phyloP scores from a whole-genome alignment of 2,329 filamentous ascomycete genomes.

The Nemania abortiva region DNA sequence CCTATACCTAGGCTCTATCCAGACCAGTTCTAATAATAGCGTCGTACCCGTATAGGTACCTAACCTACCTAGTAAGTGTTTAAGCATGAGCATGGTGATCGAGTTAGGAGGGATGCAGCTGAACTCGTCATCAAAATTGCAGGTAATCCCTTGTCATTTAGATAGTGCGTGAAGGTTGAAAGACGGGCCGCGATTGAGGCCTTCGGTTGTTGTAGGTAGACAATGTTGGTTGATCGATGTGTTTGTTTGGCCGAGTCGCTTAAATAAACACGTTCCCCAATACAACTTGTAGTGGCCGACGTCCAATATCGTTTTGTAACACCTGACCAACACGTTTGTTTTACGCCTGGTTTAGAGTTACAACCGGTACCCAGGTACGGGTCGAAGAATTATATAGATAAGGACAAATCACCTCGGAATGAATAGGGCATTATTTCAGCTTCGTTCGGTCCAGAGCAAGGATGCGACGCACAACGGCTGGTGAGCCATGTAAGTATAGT shows the following conservation, averaged over 20 bases:
- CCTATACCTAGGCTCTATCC: slow-evolving; percentile 13
- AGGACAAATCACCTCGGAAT: slow-evolving; percentile 23
- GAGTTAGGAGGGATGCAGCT: slow-evolving; percentile 20
- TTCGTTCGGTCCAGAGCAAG: slow-evolving; percentile 17
- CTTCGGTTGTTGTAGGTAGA: slow-evolving; percentile 6
- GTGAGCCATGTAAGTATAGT: slow-evolving; percentile 9
- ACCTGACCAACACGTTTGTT: slow-evolving; percentile 25
- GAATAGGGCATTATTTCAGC: slow-evolving; percentile 15
- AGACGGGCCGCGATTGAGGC: background rate
- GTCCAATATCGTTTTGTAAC: slow-evolving; percentile 15
- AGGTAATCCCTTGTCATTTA: background rate
- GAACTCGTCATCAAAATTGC: slow-evolving; percentile 19
- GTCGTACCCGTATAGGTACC: slow-evolving; percentile 9
- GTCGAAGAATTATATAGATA: slow-evolving; percentile 1
- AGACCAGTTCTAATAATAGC: slow-evolving; percentile 33
- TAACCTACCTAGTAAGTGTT: slow-evolving; percentile 12
- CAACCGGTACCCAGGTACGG: slow-evolving; percentile 23
- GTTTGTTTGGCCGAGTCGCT: slow-evolving; percentile 31
- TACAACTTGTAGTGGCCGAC: slow-evolving; percentile 25
- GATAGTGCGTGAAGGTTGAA: slow-evolving; percentile 4
- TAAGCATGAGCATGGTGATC: slow-evolving; percentile 31
- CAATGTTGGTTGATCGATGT: slow-evolving; percentile 20
- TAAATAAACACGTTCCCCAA: slow-evolving; percentile 32
- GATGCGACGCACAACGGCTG: slow-evolving; percentile 26
- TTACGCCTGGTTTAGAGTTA: slow-evolving; percentile 10